These are phyloP conservation scores for Dictyostelium citrinum DNA, from an alignment of 78 protist species.

Conservation along the genomic window DNA sequence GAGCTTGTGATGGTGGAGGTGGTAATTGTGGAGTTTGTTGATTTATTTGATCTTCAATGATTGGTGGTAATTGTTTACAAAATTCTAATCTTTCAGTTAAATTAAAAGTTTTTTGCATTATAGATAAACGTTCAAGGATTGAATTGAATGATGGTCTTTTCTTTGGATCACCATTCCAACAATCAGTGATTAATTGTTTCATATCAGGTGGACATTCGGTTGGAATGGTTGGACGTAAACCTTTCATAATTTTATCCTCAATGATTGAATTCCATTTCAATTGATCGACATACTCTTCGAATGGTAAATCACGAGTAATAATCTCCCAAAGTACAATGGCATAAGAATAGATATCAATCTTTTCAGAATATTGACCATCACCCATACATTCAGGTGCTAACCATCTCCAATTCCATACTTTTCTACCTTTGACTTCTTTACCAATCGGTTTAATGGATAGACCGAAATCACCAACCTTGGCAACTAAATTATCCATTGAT, in stretches of 20 bases:
- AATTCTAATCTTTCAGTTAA: background rate
- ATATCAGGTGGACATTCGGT: slow-evolving; percentile 7
- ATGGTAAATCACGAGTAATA: slow-evolving; percentile 55
- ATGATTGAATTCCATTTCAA: slow-evolving; percentile 60
- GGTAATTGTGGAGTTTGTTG: background rate
- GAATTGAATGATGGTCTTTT: slow-evolving; percentile 61
- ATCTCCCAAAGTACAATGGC: slow-evolving; percentile 78
- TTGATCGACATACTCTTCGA: slow-evolving; percentile 61
- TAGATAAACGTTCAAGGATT: slow-evolving; percentile 14
- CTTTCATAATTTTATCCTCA: slow-evolving; percentile 50
- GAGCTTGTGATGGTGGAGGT: background rate
- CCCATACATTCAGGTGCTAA: slow-evolving; percentile 72
- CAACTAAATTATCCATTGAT: slow-evolving; percentile 9
- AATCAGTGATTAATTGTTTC: slow-evolving; percentile 34
- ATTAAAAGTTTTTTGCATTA: slow-evolving; percentile 26
- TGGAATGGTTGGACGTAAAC: slow-evolving; percentile 68
- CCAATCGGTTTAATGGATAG: slow-evolving; percentile 48
- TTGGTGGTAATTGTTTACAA: background rate
- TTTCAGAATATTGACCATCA: slow-evolving; percentile 66
- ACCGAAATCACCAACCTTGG: slow-evolving; percentile 81
- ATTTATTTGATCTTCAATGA: background rate
- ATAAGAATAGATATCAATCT: slow-evolving; percentile 70
- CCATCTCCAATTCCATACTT: slow-evolving; percentile 77
- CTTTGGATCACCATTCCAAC: slow-evolving; percentile 74
- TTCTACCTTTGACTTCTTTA: slow-evolving; percentile 68